phyloP scores from a whole-genome alignment of 1,284 basidiomycete genomes.

The Fomitopsis schrenkii region DNA sequence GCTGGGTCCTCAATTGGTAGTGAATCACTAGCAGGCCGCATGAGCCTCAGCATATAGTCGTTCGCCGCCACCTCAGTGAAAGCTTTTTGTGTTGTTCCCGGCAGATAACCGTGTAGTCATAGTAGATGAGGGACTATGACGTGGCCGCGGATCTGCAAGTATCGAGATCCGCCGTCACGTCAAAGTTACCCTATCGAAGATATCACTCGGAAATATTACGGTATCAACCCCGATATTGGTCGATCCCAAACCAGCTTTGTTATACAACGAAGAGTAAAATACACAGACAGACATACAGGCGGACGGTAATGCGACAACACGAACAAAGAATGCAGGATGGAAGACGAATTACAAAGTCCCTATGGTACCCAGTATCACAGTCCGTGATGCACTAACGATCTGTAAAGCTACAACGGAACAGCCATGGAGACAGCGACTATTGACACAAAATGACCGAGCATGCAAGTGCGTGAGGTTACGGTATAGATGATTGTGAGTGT shows the following conservation, averaged over 20 bases:
- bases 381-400: conserved; percentile 30
- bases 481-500: conserved; percentile 11
- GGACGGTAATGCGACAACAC: conserved; percentile 13
- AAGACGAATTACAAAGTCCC: conserved; percentile 21
- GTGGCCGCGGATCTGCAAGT: too few relatives aligned
- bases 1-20: too few relatives aligned
- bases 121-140: too few relatives aligned
- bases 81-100: too few relatives aligned
- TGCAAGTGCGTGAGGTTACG: conserved; percentile 24
- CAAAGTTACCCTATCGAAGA: too few relatives aligned
- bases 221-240: too few relatives aligned
- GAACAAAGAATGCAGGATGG: background rate
- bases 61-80: too few relatives aligned
- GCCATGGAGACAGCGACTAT: conserved; percentile 23
- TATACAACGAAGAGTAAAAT: conserved; percentile 19
- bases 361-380: conserved; percentile 23
- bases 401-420: conserved; percentile 28
- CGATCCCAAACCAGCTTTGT: conserved; percentile 26
- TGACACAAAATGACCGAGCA: conserved; percentile 21
- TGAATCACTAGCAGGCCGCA: too few relatives aligned
- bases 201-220: too few relatives aligned
- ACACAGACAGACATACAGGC: conserved; percentile 24
- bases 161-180: too few relatives aligned
- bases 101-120: too few relatives aligned
- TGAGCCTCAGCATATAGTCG: too few relatives aligned